Evolutionary conservation across 108 stramenopile species (phyloP).

Genomic region (Mayamaea pseudoterrestris): DNA sequence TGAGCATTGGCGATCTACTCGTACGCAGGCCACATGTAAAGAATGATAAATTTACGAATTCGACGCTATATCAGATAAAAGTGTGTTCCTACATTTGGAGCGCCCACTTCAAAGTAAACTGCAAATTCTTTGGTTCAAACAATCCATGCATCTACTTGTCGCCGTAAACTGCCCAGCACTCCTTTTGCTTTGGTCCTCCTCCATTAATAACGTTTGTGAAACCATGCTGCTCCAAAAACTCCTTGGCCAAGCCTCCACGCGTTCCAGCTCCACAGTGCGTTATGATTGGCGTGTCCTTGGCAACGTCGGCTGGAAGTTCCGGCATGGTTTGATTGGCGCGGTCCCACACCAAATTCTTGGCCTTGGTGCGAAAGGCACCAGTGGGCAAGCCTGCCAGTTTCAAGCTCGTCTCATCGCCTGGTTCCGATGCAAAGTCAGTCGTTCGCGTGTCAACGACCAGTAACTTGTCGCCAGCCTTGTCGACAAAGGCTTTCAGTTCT

Average conservation of each 20-base stretch:
- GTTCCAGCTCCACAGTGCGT: constrained; percentile 86
- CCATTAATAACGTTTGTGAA: constrained; percentile 83
- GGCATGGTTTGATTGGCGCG: constrained; percentile 50
- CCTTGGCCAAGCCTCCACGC: constrained; percentile 78
- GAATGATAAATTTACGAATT: too few species aligned
- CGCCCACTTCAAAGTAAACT: too few species aligned
- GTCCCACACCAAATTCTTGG: constrained; percentile 54
- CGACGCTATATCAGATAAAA: too few species aligned
- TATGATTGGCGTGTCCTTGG: constrained; percentile 72
- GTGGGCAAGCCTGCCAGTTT: constrained; percentile 44
- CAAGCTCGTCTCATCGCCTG: constrained; percentile 60
- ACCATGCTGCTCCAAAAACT: constrained; percentile 59
- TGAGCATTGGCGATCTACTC: too few species aligned
- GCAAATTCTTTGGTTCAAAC: too few species aligned
- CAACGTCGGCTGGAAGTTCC: too few species aligned
- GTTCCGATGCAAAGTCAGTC: constrained; percentile 55
- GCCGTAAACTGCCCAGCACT: constrained; percentile 73
- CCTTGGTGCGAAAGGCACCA: constrained; percentile 31
- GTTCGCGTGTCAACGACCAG: constrained; percentile 74
- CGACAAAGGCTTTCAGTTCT: constrained; percentile 55
- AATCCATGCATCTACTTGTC: constrained; percentile 57
- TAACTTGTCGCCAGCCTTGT: constrained; percentile 44
- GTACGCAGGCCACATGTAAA: too few species aligned
- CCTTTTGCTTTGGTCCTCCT: constrained; percentile 76
- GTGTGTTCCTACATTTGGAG: too few species aligned